Conservation (phyloP, 768 basidiomycete species). For the Ephemerocybe angulata region DNA sequence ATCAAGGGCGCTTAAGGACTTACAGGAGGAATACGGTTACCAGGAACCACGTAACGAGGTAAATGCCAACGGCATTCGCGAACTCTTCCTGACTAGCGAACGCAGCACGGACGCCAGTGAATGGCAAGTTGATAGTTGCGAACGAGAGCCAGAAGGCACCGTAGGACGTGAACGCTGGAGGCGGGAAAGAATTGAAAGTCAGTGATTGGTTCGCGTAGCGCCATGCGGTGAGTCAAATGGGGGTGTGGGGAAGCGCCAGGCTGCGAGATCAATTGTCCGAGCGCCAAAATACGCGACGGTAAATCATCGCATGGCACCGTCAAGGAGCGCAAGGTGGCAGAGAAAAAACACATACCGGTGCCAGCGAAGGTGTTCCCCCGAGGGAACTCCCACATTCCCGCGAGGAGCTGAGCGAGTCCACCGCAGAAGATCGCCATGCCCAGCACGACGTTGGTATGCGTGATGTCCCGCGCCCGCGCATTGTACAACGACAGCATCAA, state of each 20-base stretch:
- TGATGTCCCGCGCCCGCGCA: slow-evolving; percentile 49
- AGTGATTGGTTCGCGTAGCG: neutral
- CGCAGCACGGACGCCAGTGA: slow-evolving; percentile 55
- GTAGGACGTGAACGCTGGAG: slow-evolving; percentile 72
- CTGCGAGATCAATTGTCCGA: neutral
- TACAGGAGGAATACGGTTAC: slow-evolving; percentile 69
- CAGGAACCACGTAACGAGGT: slow-evolving; percentile 69
- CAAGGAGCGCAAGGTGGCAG: neutral
- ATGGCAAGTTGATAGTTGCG: slow-evolving; percentile 68
- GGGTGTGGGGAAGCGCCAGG: neutral
- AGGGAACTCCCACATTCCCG: slow-evolving; percentile 87
- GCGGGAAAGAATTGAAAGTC: neutral
- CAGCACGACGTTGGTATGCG: slow-evolving; percentile 64
- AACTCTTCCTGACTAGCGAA: slow-evolving; percentile 43
- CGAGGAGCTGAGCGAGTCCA: slow-evolving; percentile 80
- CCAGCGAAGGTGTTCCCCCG: slow-evolving; percentile 68
- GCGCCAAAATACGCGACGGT: slow-evolving; percentile 1
- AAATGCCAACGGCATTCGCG: slow-evolving; percentile 62
- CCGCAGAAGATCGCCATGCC: slow-evolving; percentile 87
- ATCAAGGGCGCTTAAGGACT: slow-evolving; percentile 18
- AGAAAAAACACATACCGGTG: slow-evolving; percentile 48
- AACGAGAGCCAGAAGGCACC: slow-evolving; percentile 91
- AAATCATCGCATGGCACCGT: neutral
- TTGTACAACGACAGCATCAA: slow-evolving; percentile 78
- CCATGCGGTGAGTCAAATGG: neutral